These are phyloP conservation scores for Trichoderma parareesei DNA, from an alignment of 495 filamentous ascomycete genomes.

Conservation along the genomic window DNA sequence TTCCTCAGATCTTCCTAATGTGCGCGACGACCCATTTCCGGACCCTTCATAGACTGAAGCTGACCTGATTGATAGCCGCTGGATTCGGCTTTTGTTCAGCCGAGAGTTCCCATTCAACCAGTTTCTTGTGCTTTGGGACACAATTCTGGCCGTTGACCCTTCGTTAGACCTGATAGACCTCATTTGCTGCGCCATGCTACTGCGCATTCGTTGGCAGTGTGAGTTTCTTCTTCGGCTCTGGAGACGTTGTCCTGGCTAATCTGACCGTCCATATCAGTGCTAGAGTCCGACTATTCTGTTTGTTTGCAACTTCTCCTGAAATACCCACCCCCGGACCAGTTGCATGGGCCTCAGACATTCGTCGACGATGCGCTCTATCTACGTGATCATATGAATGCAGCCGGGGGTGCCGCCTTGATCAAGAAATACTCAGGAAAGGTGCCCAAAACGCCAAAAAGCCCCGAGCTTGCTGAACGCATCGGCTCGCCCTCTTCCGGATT, in stretches of 20 bases:
- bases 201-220: constrained; percentile 89
- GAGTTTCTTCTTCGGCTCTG: constrained; percentile 26
- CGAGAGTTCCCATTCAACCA: constrained; percentile 88
- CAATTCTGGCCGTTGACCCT: constrained; percentile 81
- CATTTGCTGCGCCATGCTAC: constrained; percentile 87
- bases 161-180: constrained; percentile 75
- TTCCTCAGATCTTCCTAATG: constrained; percentile 97
- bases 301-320: constrained; percentile 74
- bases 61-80: constrained; percentile 53
- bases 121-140: constrained; percentile 79
- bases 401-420: constrained; percentile 68
- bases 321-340: constrained; percentile 60
- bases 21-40: constrained; percentile 25
- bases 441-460: constrained; percentile 37
- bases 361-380: constrained; percentile 86
- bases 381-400: constrained; percentile 60
- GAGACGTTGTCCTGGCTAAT: neutral
- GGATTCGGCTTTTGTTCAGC: constrained; percentile 89
- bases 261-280: constrained; percentile 42
- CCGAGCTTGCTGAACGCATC: constrained; percentile 25
- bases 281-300: constrained; percentile 77
- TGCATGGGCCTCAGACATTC: constrained; percentile 63
- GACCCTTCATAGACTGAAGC: constrained; percentile 9
- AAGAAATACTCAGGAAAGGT: constrained; percentile 70
- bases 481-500: constrained; percentile 26